Percentiles rank a stretch among this genome's conserved stretches.
Conservation (phyloP, 2,329 filamentous ascomycete species). For the Talaromyces amestolkiae region DNA sequence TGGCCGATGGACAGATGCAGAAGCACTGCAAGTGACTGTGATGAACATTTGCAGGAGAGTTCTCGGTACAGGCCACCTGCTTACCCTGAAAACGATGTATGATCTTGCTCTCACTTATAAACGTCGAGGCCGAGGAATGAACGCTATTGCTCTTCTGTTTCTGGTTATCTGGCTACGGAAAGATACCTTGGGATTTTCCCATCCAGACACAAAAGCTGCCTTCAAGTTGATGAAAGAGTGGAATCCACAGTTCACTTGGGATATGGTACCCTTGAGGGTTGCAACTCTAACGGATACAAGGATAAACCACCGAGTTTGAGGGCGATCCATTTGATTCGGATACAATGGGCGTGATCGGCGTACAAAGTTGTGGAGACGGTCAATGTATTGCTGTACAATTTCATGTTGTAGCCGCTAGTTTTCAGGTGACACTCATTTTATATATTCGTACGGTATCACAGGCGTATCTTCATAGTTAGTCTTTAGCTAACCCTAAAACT, state of each 20-base stretch:
- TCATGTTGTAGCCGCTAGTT: neutral
- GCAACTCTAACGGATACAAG: neutral
- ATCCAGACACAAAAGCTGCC: neutral
- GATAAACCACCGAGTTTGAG: neutral
- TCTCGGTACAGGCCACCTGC: neutral
- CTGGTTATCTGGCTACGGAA: neutral
- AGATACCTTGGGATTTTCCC: neutral
- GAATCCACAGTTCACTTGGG: neutral
- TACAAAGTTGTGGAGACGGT: neutral
- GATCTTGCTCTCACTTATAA: neutral
- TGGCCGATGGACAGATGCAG: neutral
- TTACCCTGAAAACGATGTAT: neutral
- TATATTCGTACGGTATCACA: neutral
- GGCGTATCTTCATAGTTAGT: too few species aligned
- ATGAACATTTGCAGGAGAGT: neutral
- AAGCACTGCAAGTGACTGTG: neutral
- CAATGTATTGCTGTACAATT: neutral
- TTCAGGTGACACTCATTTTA: neutral
- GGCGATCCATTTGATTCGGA: neutral
- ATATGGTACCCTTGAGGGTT: neutral
- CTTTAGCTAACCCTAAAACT: neutral
- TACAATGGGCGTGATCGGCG: neutral
- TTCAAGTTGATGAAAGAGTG: neutral
- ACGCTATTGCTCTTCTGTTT: neutral
- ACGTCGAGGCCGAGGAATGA: neutral